A percentile compares a stretch with the other conserved stretches of the same genome.
Conservation (phyloP, 1,284 basidiomycete genomes). For the Ganoderma leucocontextum region DNA sequence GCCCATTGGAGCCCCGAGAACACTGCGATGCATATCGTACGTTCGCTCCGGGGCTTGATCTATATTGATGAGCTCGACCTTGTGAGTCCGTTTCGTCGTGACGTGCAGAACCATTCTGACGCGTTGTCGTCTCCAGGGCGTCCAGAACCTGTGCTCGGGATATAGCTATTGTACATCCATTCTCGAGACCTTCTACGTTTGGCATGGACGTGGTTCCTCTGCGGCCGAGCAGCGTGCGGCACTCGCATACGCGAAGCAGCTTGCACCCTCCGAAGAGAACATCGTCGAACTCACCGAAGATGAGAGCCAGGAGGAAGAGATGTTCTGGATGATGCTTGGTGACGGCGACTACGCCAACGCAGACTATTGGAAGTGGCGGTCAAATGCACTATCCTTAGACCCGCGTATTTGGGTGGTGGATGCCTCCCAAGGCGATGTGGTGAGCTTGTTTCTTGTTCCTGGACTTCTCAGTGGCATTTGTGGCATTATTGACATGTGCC, state of each 20-base stretch:
- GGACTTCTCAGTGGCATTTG: background rate
- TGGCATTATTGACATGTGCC: slow-evolving; percentile 5
- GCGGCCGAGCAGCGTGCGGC: slow-evolving; percentile 66
- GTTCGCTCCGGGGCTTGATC: slow-evolving; percentile 56
- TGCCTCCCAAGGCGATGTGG: slow-evolving; percentile 46
- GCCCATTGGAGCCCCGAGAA: slow-evolving; percentile 80
- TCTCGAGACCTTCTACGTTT: slow-evolving; percentile 75
- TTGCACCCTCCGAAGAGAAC: slow-evolving; percentile 49
- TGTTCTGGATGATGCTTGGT: slow-evolving; percentile 86
- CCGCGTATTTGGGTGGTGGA: slow-evolving; percentile 65
- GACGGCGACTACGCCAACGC: slow-evolving; percentile 76
- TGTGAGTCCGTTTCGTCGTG: slow-evolving; percentile 50
- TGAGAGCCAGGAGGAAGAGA: slow-evolving; percentile 70
- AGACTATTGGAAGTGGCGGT: slow-evolving; percentile 81
- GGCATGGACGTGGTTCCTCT: slow-evolving; percentile 78
- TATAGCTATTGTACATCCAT: slow-evolving; percentile 80
- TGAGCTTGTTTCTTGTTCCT: slow-evolving; percentile 40
- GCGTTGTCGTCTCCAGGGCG: slow-evolving; percentile 49
- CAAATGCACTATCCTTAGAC: slow-evolving; percentile 45
- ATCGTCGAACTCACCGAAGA: slow-evolving; percentile 68
- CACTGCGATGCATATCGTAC: slow-evolving; percentile 79
- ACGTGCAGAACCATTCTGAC: slow-evolving; percentile 1
- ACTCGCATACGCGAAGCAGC: slow-evolving; percentile 60
- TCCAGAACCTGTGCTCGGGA: slow-evolving; percentile 78
- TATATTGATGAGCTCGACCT: slow-evolving; percentile 79